Evolutionary conservation across 2,329 filamentous ascomycete genomes (phyloP).

Genomic region (Pestalotiopsis sp.): DNA sequence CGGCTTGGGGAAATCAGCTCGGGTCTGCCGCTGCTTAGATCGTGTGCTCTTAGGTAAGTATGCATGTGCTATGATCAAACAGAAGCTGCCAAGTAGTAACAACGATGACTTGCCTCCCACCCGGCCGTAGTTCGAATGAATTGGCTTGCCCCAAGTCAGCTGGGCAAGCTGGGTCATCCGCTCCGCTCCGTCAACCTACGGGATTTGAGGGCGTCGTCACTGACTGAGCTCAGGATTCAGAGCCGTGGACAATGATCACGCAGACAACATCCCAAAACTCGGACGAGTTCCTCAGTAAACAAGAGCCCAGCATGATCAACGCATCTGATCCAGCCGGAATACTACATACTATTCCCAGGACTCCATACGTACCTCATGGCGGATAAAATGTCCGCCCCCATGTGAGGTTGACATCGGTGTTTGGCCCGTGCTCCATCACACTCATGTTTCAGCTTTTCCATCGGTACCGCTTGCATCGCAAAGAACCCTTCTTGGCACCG

Average conservation of each 20-base stretch:
- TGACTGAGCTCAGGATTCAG: not conserved
- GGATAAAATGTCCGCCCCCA: constrained; percentile 8
- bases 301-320: not conserved
- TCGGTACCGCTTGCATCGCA: constrained; percentile 7
- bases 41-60: not conserved
- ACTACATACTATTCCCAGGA: not conserved
- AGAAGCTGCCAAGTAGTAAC: not conserved
- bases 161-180: not conserved
- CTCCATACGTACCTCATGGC: not conserved
- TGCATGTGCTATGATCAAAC: not conserved
- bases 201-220: not conserved
- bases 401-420: not conserved
- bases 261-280: not conserved
- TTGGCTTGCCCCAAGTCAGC: not conserved
- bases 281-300: not conserved
- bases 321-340: not conserved
- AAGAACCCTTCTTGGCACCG: not conserved
- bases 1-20: constrained; percentile 4
- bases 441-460: constrained; percentile 10
- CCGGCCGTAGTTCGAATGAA: not conserved
- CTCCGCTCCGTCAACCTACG: not conserved
- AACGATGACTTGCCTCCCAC: not conserved
- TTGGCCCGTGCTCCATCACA: constrained; percentile 11
- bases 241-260: not conserved
- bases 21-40: not conserved